Base-by-base conservation (phyloP, 768 basidiomycete species). In the Trametes meyenii region DNA sequence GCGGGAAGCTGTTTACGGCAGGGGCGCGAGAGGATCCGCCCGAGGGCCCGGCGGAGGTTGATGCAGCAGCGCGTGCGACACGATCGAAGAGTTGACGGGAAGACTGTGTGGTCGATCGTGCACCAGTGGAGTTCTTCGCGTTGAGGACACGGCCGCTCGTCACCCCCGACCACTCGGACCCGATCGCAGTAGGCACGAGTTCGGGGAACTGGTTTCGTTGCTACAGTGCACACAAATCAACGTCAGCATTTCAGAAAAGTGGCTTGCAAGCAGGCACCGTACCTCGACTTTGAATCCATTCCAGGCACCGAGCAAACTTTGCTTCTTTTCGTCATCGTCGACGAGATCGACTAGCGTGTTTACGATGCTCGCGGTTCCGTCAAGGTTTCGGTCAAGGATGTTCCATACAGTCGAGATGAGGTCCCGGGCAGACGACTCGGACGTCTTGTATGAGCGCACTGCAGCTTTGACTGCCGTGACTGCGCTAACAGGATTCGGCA, bases 341-440 rank as follows among this genome's bases (percentile, higher is more conserved):
- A 96, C 70, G 5, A 93, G 74, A 65, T 93, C 93, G 5, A 94
- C 85, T 36, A 92, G 78, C 2, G 83, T 77, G 61, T 87, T 89
- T 45, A 94, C 78, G 36, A 92, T 82, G 62, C 88, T 85, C 0
- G 87, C 87, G 0, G 92, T 90, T 33, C 85, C 80, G 53, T 97
- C 94, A 21, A 90, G 72, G 62, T 86, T 77, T 16, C 79, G 73
- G 57, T 88, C 86, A 12, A 90, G 75, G 38, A 90, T 81, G 70
- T 87, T 91, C 87, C 88, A 96, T n/a, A 96, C 79, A 0, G 92
- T 96, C 42, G 88, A 87, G 52, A 98, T 88, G 63, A 98, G 79
- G 73, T 96, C 96, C 3, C 86, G 81, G 2, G 94, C 90, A 42
- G 83, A 85, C 10, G 86, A 84, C 71, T 99, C 96, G 43, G 86